These are phyloP conservation scores for Saturnispora gosingensis DNA, from an alignment of 805 yeast species.

Conservation along the genomic window DNA sequence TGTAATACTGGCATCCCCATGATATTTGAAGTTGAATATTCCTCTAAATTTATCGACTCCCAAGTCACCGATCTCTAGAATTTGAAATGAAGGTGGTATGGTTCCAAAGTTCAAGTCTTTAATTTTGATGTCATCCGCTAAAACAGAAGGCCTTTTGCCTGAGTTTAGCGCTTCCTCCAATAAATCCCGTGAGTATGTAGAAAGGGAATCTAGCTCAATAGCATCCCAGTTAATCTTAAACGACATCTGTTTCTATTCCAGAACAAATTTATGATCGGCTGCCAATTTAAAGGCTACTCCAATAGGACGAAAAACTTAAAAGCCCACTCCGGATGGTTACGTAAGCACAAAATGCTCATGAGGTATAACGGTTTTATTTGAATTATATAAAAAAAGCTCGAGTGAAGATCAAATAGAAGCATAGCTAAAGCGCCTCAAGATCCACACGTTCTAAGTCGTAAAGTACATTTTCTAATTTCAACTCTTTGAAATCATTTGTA, in stretches of 20 bases:
- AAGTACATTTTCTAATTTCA: conserved; percentile 5
- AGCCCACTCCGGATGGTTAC: background rate
- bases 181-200: conserved; percentile 53
- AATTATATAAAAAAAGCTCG: background rate
- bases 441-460: conserved; percentile 8
- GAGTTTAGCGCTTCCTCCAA: conserved; percentile 66
- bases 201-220: conserved; percentile 54
- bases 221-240: conserved; percentile 73
- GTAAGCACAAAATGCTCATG: background rate
- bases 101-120: conserved; percentile 66
- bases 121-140: conserved; percentile 61
- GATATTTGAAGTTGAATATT: conserved; percentile 66
- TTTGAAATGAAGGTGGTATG: conserved; percentile 65
- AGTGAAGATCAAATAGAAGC: background rate
- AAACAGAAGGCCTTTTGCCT: conserved; percentile 59
- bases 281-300: background rate
- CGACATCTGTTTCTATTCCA: conserved; percentile 40
- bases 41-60: conserved; percentile 72
- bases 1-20: conserved; percentile 68
- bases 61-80: conserved; percentile 74
- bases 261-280: background rate
- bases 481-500: background rate
- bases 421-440: background rate
- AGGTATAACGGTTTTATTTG: background rate
- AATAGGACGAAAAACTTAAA: background rate